Percentiles rank a stretch among this genome's conserved stretches.
Evolutionary conservation across 352 stramenopile species (phyloP).

Genomic region (Thalassiosira sp.): DNA sequence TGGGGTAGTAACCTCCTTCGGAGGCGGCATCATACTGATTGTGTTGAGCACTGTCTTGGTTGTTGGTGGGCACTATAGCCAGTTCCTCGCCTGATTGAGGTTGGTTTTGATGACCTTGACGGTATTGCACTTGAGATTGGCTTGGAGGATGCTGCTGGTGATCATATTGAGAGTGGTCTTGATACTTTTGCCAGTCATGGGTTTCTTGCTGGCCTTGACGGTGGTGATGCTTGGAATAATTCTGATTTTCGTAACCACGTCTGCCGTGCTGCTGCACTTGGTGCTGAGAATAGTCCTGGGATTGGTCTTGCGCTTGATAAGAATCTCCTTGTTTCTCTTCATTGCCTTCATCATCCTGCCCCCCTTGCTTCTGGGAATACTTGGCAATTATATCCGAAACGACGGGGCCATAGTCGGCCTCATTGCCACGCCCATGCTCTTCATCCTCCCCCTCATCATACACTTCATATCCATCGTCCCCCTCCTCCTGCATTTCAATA

Average conservation of each 20-base stretch:
- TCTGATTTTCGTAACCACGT: background rate
- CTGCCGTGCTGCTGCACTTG: background rate
- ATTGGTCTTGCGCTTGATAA: background rate
- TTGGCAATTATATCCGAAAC: conserved; percentile 43
- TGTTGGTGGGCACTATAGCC: background rate
- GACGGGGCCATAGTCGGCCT: conserved; percentile 29
- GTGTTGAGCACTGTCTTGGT: background rate
- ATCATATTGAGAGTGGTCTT: background rate
- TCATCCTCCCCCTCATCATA: conserved; percentile 23
- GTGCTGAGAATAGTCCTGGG: conserved; percentile 7
- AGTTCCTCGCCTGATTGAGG: background rate
- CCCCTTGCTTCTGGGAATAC: conserved; percentile 34
- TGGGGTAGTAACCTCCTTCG: background rate
- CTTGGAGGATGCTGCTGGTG: background rate
- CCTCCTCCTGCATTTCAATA: background rate
- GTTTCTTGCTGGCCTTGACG: background rate
- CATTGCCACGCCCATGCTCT: conserved; percentile 4
- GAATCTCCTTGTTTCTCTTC: background rate
- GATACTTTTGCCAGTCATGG: too few relatives aligned
- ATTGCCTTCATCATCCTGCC: conserved; percentile 2
- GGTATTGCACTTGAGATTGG: background rate
- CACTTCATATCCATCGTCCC: conserved; percentile 19
- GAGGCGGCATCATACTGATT: conserved; percentile 5
- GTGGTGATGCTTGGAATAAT: background rate
- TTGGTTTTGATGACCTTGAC: background rate